Evolutionary conservation across 2,329 filamentous ascomycete species (phyloP).

Genomic region (Hortaea sp.): DNA sequence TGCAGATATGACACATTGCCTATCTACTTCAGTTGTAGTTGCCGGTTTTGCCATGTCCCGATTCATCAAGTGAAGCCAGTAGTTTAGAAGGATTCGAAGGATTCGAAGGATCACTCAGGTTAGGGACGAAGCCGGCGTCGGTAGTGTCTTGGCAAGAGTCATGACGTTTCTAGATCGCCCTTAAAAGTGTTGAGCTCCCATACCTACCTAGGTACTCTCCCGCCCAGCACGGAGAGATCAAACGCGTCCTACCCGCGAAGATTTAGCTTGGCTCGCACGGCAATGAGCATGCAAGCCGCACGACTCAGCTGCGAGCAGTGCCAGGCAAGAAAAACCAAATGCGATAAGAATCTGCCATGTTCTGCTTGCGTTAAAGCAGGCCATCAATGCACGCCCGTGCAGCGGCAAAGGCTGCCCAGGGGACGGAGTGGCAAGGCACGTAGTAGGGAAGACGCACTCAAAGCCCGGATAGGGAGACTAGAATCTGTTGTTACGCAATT

Average conservation of each 20-base stretch:
- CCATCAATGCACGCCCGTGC: slow-evolving; percentile 1
- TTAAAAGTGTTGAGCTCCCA: too few relatives aligned
- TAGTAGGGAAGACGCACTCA: background rate
- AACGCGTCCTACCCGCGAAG: too few relatives aligned
- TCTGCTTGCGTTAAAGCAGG: slow-evolving; percentile 4
- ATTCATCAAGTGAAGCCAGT: too few relatives aligned
- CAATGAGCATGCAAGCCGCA: background rate
- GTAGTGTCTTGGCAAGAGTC: background rate
- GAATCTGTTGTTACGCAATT: slow-evolving; percentile 1
- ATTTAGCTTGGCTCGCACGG: background rate
- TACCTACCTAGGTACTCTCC: too few relatives aligned
- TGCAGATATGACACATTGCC: too few relatives aligned
- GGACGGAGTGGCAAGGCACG: background rate
- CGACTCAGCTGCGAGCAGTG: slow-evolving; percentile 6
- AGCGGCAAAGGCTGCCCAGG: slow-evolving; percentile 1
- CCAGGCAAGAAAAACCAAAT: slow-evolving; percentile 7
- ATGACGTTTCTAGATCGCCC: background rate
- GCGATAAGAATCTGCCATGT: slow-evolving; percentile 8
- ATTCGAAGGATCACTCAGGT: background rate
- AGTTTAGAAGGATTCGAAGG: background rate
- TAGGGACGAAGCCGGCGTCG: background rate
- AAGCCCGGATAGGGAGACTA: background rate
- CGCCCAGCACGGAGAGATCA: too few relatives aligned
- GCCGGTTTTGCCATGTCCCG: too few relatives aligned
- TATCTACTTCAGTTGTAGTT: too few relatives aligned